Conservation (phyloP, 2,329 filamentous ascomycete genomes). For the Cytospora schulzeri region DNA sequence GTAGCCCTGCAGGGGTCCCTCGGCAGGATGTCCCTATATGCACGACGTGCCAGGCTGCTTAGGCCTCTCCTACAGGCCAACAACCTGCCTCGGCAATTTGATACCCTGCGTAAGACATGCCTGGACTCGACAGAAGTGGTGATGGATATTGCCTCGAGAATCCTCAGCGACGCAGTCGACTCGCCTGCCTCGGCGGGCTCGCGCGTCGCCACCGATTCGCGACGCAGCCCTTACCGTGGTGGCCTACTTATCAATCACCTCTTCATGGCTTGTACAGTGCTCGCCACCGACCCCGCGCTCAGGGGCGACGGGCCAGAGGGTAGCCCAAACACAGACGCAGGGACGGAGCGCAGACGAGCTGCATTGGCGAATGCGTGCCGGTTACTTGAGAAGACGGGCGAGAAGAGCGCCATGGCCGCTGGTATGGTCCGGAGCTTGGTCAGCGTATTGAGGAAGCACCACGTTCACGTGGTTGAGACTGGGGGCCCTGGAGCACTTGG, state of each 20-base stretch:
- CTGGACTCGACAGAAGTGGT: constrained; percentile 21
- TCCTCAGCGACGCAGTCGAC: constrained; percentile 19
- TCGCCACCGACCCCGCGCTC: constrained; percentile 26
- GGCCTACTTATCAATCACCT: constrained; percentile 23
- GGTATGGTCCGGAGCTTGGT: constrained; percentile 27
- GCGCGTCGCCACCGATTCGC: background rate
- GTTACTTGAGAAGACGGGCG: constrained; percentile 26
- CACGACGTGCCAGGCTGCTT: constrained; percentile 20
- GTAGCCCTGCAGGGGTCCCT: constrained; percentile 14
- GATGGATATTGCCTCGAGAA: constrained; percentile 16
- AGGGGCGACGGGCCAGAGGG: background rate
- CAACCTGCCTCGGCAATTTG: constrained; percentile 17
- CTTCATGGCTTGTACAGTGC: constrained; percentile 28
- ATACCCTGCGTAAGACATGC: constrained; percentile 14
- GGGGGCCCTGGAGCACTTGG: background rate
- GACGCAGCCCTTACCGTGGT: constrained; percentile 17
- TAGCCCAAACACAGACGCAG: background rate
- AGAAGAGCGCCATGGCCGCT: constrained; percentile 27
- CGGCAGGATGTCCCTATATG: constrained; percentile 13
- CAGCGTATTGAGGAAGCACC: constrained; percentile 22
- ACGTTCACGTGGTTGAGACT: constrained; percentile 18
- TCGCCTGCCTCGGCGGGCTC: background rate
- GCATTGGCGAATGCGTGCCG: constrained; percentile 28
- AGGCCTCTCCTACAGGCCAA: constrained; percentile 20
- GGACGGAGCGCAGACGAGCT: constrained; percentile 22